A percentile compares a stretch with the other conserved stretches of the same genome.
phyloP scores from a whole-genome alignment of 169 alveolate species.

The Eimeria necatrix region DNA sequence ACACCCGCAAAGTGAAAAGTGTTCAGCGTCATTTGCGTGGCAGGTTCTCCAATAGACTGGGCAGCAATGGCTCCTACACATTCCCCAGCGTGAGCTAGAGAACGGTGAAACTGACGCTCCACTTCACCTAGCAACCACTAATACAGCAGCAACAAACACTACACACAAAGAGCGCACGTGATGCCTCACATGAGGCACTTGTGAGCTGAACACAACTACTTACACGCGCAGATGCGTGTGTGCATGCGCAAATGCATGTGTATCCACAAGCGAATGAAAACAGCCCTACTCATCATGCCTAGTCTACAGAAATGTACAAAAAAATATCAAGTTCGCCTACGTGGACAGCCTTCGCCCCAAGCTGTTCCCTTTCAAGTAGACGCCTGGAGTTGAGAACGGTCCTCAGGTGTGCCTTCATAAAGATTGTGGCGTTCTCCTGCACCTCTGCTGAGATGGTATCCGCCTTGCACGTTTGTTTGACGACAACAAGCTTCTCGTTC shows the following conservation, averaged over 20 bases:
- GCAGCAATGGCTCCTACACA: constrained; percentile 99
- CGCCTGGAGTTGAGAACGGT: constrained; percentile 95
- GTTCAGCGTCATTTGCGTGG: constrained; percentile 99
- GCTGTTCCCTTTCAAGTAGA: constrained; percentile 96
- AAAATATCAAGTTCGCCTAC: background rate
- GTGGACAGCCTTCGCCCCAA: constrained; percentile 92
- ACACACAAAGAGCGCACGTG: no score
- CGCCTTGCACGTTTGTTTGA: constrained; percentile 85
- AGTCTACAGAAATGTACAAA: background rate
- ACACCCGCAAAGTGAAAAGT: constrained; percentile 99
- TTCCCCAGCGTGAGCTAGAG: constrained; percentile 99
- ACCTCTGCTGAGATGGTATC: constrained; percentile 91
- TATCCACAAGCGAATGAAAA: background rate
- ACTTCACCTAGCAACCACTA: constrained; percentile 99
- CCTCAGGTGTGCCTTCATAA: constrained; percentile 97
- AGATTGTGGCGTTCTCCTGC: constrained; percentile 92
- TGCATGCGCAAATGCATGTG: background rate
- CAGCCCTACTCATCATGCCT: background rate
- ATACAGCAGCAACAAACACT: no score
- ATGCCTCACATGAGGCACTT: no score
- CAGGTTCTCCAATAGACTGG: constrained; percentile 99
- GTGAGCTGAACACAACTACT: background rate
- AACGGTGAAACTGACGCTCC: constrained; percentile 95
- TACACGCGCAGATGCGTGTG: background rate
- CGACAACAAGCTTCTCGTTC: constrained; percentile 87